phyloP scores from a whole-genome alignment of 345 rosid genomes.

The Pistacia integerrima region DNA sequence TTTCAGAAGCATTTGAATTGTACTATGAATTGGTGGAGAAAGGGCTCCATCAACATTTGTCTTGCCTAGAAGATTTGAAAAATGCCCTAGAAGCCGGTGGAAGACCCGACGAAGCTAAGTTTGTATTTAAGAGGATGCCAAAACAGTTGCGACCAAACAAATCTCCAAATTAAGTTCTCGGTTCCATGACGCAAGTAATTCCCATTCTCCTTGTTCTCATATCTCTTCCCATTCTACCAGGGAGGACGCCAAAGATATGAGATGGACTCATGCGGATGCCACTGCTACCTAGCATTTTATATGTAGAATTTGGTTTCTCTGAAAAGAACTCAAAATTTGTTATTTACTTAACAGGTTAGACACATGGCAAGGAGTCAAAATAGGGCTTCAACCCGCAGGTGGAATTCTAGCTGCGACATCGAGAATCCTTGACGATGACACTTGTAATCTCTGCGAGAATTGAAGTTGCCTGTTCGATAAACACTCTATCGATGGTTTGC shows the following conservation, averaged over 20 bases:
- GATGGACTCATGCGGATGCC: neutral
- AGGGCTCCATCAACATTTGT: slow-evolving; percentile 50
- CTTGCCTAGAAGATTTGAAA: slow-evolving; percentile 53
- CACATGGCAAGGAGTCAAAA: too few species aligned
- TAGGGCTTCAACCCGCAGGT: too few species aligned
- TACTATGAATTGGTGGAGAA: slow-evolving; percentile 67
- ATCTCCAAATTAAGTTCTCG: slow-evolving; percentile 3
- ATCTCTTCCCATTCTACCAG: neutral
- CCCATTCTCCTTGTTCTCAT: neutral
- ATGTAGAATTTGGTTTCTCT: too few species aligned
- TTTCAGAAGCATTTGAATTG: slow-evolving; percentile 67
- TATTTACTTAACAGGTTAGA: too few species aligned
- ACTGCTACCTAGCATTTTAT: too few species aligned
- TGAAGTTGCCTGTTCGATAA: too few species aligned
- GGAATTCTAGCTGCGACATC: too few species aligned
- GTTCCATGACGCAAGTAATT: neutral
- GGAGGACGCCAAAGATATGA: neutral
- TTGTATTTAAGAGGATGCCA: slow-evolving; percentile 64
- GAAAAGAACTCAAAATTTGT: too few species aligned
- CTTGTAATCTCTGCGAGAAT: too few species aligned
- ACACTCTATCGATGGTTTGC: too few species aligned
- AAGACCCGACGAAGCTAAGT: slow-evolving; percentile 51
- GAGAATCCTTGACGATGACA: too few species aligned
- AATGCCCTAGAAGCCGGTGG: slow-evolving; percentile 56
- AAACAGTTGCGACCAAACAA: slow-evolving; percentile 7